These are phyloP conservation scores for Lactifluus subvellereus DNA, from an alignment of 768 basidiomycete genomes.

Conservation along the genomic window DNA sequence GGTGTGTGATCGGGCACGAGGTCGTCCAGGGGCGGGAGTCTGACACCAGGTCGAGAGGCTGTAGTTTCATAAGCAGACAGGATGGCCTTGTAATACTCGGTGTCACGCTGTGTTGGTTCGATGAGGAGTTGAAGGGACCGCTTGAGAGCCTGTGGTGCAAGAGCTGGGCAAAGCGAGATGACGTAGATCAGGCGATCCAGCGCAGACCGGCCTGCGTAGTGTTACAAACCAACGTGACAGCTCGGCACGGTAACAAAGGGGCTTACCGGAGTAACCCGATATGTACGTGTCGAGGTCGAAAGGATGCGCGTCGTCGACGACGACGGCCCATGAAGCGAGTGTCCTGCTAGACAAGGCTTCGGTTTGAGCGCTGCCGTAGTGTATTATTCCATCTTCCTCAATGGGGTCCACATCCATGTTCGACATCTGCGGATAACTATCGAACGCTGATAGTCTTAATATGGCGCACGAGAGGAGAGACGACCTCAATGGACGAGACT, in stretches of 20 bases:
- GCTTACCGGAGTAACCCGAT: constrained; percentile 65
- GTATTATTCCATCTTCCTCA: constrained; percentile 18
- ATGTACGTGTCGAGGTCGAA: constrained; percentile 84
- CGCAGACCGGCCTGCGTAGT: constrained; percentile 57
- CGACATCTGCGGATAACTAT: constrained; percentile 7
- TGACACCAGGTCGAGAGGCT: constrained; percentile 29
- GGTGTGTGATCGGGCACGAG: constrained; percentile 47
- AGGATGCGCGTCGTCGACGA: constrained; percentile 72
- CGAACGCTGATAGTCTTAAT: not conserved
- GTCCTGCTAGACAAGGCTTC: constrained; percentile 13
- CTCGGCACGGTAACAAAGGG: not conserved
- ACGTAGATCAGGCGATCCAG: constrained; percentile 70
- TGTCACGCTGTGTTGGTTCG: constrained; percentile 57
- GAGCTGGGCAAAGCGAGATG: constrained; percentile 53
- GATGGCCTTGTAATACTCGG: constrained; percentile 48
- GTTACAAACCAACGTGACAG: not conserved
- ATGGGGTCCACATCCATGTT: constrained; percentile 23
- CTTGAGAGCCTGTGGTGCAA: constrained; percentile 68
- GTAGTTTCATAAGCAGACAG: constrained; percentile 51
- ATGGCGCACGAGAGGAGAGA: not conserved
- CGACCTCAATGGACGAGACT: not conserved
- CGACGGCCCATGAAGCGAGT: not conserved
- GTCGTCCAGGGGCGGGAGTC: constrained; percentile 43
- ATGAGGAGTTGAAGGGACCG: constrained; percentile 56
- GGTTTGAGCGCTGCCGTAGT: constrained; percentile 3